Percentiles rank a stretch among this genome's conserved stretches.
These are phyloP conservation scores for Lasiosphaeris hirsuta DNA, from an alignment of 495 filamentous ascomycete genomes.

Conservation along the genomic window DNA sequence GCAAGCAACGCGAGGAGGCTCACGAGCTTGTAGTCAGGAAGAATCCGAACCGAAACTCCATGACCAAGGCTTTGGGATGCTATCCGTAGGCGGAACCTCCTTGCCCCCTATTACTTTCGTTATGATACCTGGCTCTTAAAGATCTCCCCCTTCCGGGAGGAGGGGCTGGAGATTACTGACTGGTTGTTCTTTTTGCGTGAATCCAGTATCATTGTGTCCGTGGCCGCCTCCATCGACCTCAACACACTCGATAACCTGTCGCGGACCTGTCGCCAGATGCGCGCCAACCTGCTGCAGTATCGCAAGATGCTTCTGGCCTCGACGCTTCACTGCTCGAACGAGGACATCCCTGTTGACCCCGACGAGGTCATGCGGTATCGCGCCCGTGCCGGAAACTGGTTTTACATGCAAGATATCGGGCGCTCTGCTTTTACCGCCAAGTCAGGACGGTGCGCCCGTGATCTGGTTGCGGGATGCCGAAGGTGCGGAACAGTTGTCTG, in stretches of 20 bases:
- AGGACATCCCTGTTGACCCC: slow-evolving; percentile 48
- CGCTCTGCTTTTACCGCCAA: slow-evolving; percentile 51
- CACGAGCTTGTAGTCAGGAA: slow-evolving; percentile 37
- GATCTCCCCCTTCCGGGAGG: not conserved
- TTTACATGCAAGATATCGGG: slow-evolving; percentile 45
- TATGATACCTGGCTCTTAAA: not conserved
- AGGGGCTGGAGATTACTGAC: slow-evolving; percentile 1
- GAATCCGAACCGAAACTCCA: slow-evolving; percentile 64
- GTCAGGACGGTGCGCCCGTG: slow-evolving; percentile 71
- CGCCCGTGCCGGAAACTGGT: slow-evolving; percentile 49
- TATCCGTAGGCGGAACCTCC: slow-evolving; percentile 69
- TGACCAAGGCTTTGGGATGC: slow-evolving; percentile 77
- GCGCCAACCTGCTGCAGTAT: slow-evolving; percentile 69
- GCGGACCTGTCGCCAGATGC: slow-evolving; percentile 74
- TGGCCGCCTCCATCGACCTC: slow-evolving; percentile 73
- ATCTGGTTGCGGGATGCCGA: slow-evolving; percentile 80
- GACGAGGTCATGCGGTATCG: slow-evolving; percentile 49
- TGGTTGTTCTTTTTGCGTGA: not conserved
- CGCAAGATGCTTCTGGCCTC: slow-evolving; percentile 65
- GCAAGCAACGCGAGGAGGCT: slow-evolving; percentile 19
- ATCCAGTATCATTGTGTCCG: slow-evolving; percentile 67
- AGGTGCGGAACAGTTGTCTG: slow-evolving; percentile 74
- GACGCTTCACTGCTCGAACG: slow-evolving; percentile 75
- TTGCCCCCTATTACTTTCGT: slow-evolving; percentile 21
- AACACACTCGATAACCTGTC: slow-evolving; percentile 81